Conservation (phyloP, 805 yeast species). For the Ogataea chonburiensis region DNA sequence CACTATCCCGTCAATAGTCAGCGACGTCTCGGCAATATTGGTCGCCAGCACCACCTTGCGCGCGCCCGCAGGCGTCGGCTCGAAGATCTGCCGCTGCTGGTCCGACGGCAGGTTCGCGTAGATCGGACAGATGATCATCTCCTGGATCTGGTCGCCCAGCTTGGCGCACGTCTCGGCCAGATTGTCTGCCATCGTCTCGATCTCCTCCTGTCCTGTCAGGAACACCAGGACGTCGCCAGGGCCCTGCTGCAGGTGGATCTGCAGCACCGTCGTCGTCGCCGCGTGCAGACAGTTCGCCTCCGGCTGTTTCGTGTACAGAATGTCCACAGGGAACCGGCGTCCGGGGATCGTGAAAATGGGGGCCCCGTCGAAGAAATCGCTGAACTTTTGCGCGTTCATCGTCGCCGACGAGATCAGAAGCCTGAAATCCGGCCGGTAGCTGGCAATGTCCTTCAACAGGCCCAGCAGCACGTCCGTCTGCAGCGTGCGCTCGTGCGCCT, state of each 20-base stretch:
- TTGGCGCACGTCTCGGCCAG: conserved; percentile 62
- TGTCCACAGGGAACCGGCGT: conserved; percentile 86
- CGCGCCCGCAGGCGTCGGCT: conserved; percentile 74
- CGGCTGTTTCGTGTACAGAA: conserved; percentile 79
- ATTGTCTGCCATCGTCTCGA: conserved; percentile 75
- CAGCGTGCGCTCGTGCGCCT: conserved; percentile 94
- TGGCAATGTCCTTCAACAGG: conserved; percentile 66
- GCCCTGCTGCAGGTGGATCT: conserved; percentile 70
- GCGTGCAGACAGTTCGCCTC: conserved; percentile 91
- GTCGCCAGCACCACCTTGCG: conserved; percentile 93
- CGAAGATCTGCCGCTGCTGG: conserved; percentile 76
- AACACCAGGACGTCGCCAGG: conserved; percentile 89
- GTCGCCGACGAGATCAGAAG: conserved; percentile 91
- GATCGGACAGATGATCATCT: conserved; percentile 76
- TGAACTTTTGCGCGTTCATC: conserved; percentile 83
- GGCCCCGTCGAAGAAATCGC: conserved; percentile 75
- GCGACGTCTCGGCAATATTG: conserved; percentile 94
- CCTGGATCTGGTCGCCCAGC: conserved; percentile 58
- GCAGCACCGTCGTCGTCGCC: conserved; percentile 82
- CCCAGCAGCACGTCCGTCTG: conserved; percentile 87
- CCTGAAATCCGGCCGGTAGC: conserved; percentile 65
- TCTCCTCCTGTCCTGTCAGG: conserved; percentile 95
- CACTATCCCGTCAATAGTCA: conserved; percentile 94
- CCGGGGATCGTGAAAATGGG: conserved; percentile 93
- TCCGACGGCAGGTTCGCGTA: conserved; percentile 91